Conservation (phyloP, 257 asterid genomes). For the Echites panduratus region DNA sequence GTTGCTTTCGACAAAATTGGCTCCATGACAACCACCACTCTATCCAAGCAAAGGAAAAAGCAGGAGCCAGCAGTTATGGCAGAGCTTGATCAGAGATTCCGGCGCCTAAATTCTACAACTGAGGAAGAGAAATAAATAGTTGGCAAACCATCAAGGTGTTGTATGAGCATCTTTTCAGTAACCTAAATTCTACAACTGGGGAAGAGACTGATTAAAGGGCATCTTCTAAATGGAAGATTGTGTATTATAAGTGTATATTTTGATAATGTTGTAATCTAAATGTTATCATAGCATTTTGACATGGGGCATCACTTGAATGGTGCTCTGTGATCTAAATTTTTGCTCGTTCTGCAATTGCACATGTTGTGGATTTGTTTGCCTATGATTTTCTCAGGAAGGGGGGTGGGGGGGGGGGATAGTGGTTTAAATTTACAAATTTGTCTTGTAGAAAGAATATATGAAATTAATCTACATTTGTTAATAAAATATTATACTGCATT, state of each 20-base stretch:
- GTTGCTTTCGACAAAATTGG: conserved; percentile 86
- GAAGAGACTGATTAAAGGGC: not conserved
- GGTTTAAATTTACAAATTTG: too few species aligned
- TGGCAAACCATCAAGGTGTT: not conserved
- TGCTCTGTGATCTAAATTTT: not conserved
- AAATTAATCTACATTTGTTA: too few species aligned
- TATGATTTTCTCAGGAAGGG: too few species aligned
- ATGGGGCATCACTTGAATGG: not conserved
- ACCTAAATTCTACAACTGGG: conserved; percentile 3
- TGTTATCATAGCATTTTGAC: not conserved
- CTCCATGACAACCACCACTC: conserved; percentile 61
- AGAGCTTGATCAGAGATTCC: conserved; percentile 80
- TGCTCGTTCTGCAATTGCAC: not conserved
- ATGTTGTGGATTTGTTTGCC: too few species aligned
- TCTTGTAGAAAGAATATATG: too few species aligned
- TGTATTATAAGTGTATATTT: conserved; percentile 8
- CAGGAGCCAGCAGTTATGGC: conserved; percentile 98
- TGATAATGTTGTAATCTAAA: not conserved
- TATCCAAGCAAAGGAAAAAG: conserved; percentile 86
- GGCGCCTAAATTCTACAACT: conserved; percentile 50
- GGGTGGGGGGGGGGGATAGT: too few species aligned
- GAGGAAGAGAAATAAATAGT: conserved; percentile 42
- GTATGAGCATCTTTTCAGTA: conserved; percentile 10
- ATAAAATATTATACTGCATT: too few species aligned
- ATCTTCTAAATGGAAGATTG: not conserved